These are phyloP conservation scores for Candida berthetii DNA, from an alignment of 805 yeast genomes.

Conservation along the genomic window DNA sequence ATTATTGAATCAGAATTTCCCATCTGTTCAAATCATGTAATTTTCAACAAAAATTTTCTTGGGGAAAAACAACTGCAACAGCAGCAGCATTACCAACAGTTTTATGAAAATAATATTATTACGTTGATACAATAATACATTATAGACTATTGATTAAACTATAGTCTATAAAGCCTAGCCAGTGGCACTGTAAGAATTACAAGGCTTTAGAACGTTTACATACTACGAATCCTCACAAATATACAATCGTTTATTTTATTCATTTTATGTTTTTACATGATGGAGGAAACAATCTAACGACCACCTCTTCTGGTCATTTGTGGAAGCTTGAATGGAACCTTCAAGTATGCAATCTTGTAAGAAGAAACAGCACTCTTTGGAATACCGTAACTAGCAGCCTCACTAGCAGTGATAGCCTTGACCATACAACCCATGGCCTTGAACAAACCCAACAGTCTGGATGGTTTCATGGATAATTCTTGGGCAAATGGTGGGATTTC, in stretches of 20 bases:
- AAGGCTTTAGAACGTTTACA: too few species aligned
- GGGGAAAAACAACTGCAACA: too few species aligned
- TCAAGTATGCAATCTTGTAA: conserved; percentile 75
- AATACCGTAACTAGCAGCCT: conserved; percentile 68
- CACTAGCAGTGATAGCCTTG: conserved; percentile 64
- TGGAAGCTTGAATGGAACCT: conserved; percentile 87
- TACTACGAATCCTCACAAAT: too few species aligned
- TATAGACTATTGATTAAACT: too few species aligned
- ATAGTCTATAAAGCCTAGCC: too few species aligned
- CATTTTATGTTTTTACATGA: not conserved
- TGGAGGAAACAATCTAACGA: conserved; percentile 14
- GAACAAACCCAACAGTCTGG: conserved; percentile 60
- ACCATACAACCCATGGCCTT: conserved; percentile 79
- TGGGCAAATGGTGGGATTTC: conserved; percentile 79
- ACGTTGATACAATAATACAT: too few species aligned
- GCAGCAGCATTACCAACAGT: too few species aligned
- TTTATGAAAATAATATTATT: too few species aligned
- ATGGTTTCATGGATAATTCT: conserved; percentile 77
- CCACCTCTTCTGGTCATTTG: conserved; percentile 67
- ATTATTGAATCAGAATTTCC: not conserved
- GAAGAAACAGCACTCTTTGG: conserved; percentile 52
- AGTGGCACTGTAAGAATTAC: too few species aligned
- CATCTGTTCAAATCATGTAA: too few species aligned
- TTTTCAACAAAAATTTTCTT: too few species aligned
- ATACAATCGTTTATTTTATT: not conserved